Base-by-base conservation (phyloP, 352 stramenopile species). In the Globisporangium solare region DNA sequence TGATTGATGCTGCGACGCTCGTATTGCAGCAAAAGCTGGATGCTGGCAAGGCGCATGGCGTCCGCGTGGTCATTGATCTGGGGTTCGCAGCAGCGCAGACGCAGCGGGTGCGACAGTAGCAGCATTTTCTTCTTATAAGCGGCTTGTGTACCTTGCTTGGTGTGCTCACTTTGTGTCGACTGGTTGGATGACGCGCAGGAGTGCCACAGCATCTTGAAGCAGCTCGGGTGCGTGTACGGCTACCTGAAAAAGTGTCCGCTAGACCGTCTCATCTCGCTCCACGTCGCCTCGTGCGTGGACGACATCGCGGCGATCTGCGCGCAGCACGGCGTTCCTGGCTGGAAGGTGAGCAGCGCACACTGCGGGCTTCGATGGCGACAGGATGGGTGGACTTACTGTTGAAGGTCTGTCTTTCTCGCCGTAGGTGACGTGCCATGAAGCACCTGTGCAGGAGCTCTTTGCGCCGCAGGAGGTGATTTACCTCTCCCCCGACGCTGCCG, bases 401-500 rank as follows among this genome's bases (percentile, higher is more conserved):
- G 27, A 35, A 11, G 27, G 5, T 10, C 27, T 35, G 27, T 10
- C 27, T 10, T 35, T 10, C 27, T 10, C 10, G 4, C 10, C 46
- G 18, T 18, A 62, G 53, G 50, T 66, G 41, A 54, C 56, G 1
- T 62, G 67, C 21, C 72, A 89, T 46, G 57, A 76, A 22, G 63
- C 70, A 43, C 54, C 78, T 0, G 50, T 96, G 6, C 60, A 90
- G 8, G 35, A 74, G 1, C 45, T 89, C 17, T 92, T 90, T 39
- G 14, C 49, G 4, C 22, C 54, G n/a, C 22, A 76, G 7, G 47
- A 86, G 37, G 58, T 96, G 32, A 60, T 97, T 8, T 94, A 95
- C 50, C 56, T 97, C 17, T 94, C 84, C 0, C 87, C 88, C 5
- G 88, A 97, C 54, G 83, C 85, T n/a, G 59, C 76, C 0, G 73